Evolutionary conservation across 495 filamentous ascomycete species (phyloP).

Genomic region (Aspergillus egyptiacus): DNA sequence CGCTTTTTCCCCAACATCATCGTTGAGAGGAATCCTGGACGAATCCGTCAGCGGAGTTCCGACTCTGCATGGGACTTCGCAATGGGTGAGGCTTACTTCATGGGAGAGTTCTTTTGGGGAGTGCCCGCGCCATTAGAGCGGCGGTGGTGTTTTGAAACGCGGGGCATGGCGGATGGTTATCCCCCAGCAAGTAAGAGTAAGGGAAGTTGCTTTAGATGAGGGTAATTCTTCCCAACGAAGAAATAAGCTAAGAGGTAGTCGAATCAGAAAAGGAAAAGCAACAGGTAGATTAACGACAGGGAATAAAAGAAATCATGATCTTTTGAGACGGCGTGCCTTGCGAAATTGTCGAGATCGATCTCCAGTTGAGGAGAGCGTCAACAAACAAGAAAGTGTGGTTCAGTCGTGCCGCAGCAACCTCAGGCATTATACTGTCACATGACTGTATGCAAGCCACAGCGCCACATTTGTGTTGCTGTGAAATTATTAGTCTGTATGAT

Average conservation of each 20-base stretch:
- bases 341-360: neutral
- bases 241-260: neutral
- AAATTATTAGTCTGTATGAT: too few species aligned
- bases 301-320: neutral
- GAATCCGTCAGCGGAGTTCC: slow-evolving; percentile 11
- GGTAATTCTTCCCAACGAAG: neutral
- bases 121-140: slow-evolving; percentile 50
- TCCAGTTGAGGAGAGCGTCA: slow-evolving; percentile 3
- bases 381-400: slow-evolving; percentile 14
- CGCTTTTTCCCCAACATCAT: slow-evolving; percentile 89
- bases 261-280: neutral
- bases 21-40: slow-evolving; percentile 78
- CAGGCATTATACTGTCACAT: slow-evolving; percentile 3
- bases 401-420: slow-evolving; percentile 11
- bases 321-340: neutral
- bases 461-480: neutral
- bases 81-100: slow-evolving; percentile 51
- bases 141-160: slow-evolving; percentile 53
- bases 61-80: neutral
- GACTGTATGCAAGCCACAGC: slow-evolving; percentile 3
- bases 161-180: slow-evolving; percentile 56
- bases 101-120: slow-evolving; percentile 56
- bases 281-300: neutral
- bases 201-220: neutral
- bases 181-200: slow-evolving; percentile 17